phyloP scores from a whole-genome alignment of 257 asterid genomes.

The Petunia secreta region DNA sequence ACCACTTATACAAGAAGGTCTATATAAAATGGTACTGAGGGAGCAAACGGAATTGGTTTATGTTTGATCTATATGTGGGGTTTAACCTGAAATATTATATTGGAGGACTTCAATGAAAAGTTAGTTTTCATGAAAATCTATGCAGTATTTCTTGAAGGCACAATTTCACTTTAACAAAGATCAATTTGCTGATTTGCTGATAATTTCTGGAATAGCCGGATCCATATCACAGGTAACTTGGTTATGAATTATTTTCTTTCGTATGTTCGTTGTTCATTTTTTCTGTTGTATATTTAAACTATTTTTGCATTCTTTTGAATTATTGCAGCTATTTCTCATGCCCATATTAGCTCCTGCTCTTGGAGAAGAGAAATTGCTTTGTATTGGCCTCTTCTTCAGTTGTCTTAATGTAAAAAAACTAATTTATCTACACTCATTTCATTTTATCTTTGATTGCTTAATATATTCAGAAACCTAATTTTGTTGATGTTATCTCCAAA shows the following conservation, averaged over 20 bases:
- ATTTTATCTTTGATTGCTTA: background rate
- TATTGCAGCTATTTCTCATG: conserved; percentile 74
- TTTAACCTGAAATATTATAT: background rate
- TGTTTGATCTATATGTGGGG: background rate
- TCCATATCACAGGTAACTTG: conserved; percentile 70
- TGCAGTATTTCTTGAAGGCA: conserved; percentile 88
- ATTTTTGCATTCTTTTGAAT: conserved; percentile 17
- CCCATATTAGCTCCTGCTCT: conserved; percentile 71
- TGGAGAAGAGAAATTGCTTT: conserved; percentile 83
- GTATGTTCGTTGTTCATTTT: background rate
- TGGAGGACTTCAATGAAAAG: background rate
- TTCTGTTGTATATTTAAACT: background rate
- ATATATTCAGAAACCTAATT: background rate
- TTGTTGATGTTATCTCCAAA: conserved; percentile 22
- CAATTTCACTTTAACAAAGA: conserved; percentile 86
- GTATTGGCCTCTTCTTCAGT: conserved; percentile 73
- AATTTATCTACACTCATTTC: background rate
- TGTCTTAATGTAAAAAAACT: conserved; percentile 53
- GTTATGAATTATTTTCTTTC: background rate
- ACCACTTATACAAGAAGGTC: background rate
- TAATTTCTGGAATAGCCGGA: conserved; percentile 80
- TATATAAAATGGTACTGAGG: background rate
- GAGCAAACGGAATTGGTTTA: background rate
- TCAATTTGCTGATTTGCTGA: conserved; percentile 90
- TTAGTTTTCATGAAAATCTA: background rate